phyloP scores from a whole-genome alignment of 1,139 yeast species.

The Candida pseudocylindracea region DNA sequence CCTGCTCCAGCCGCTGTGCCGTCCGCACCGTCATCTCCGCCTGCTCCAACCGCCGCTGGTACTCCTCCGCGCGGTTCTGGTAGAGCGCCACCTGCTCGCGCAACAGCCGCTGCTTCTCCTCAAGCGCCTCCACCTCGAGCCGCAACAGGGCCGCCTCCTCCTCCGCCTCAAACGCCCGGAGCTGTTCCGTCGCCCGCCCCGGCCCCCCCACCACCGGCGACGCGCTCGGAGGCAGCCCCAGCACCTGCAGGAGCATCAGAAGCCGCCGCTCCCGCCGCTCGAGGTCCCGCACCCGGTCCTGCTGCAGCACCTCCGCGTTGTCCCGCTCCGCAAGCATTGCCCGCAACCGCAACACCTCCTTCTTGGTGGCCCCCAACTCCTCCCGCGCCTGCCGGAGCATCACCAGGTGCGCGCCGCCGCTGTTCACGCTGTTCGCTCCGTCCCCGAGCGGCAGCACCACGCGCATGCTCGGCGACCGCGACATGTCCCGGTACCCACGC shows the following conservation, averaged over 20 bases:
- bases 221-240: too few relatives aligned
- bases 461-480: too few relatives aligned
- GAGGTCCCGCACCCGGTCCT: too few relatives aligned
- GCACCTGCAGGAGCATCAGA: too few relatives aligned
- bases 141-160: slow-evolving; percentile 19
- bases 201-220: slow-evolving; percentile 9
- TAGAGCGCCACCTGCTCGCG: slow-evolving; percentile 7
- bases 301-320: slow-evolving; percentile 5
- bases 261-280: too few relatives aligned
- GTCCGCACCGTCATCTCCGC: slow-evolving; percentile 16
- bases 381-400: slow-evolving; percentile 23
- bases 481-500: slow-evolving; percentile 7
- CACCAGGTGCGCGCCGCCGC: background rate
- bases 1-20: slow-evolving; percentile 4
- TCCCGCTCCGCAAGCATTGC: slow-evolving; percentile 23
- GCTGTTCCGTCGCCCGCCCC: slow-evolving; percentile 6
- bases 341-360: slow-evolving; percentile 28
- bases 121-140: slow-evolving; percentile 16
- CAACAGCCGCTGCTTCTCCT: slow-evolving; percentile 10
- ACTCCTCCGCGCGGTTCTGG: slow-evolving; percentile 12
- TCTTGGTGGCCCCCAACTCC: slow-evolving; percentile 24
- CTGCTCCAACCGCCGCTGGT: slow-evolving; percentile 12
- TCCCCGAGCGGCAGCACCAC: too few relatives aligned
- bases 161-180: slow-evolving; percentile 15
- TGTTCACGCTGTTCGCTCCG: background rate